These are phyloP conservation scores for Malus domestica DNA, from an alignment of 306 rosid species.

Conservation along the genomic window ASM211411v1 NC_041805.1:6418001-6418500, in stretches of 20 bases:
- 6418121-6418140: constrained; percentile 52
- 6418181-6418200: constrained; percentile 74
- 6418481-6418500: constrained; percentile 68
- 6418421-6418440: constrained; percentile 42
- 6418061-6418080: constrained; percentile 85
- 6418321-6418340: constrained; percentile 70
- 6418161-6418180: constrained; percentile 72
- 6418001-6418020: constrained; percentile 71
- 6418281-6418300: constrained; percentile 79
- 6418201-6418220: constrained; percentile 59
- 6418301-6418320: constrained; percentile 36
- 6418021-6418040: constrained; percentile 53
- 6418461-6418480: constrained; percentile 41
- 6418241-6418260: constrained; percentile 67
- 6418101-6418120: constrained; percentile 54
- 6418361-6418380: constrained; percentile 36
- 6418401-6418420: constrained; percentile 34
- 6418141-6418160: constrained; percentile 67
- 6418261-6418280: constrained; percentile 64
- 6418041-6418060: constrained; percentile 66
- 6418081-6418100: constrained; percentile 86
- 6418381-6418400: constrained; percentile 22
- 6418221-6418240: constrained; percentile 42
- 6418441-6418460: constrained; percentile 66
- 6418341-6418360: constrained; percentile 69